These are phyloP conservation scores for Amoeboaphelidium protococcarum DNA, from an alignment of 371 early-diverging fungal genomes.

Conservation along the genomic window DNA sequence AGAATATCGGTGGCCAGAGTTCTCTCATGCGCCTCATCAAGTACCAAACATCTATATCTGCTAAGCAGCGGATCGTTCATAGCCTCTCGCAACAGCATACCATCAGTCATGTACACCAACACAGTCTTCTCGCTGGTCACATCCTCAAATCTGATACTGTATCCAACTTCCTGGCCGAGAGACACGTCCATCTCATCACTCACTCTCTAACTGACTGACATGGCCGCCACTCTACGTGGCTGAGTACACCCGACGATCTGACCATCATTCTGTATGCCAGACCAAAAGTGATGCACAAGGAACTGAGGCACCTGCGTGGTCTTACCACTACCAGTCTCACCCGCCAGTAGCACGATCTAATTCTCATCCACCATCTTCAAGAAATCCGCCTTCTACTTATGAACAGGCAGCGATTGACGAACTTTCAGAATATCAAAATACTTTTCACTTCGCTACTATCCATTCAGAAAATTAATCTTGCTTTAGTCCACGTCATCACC, in stretches of 20 bases:
- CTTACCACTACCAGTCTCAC: conserved; percentile 23
- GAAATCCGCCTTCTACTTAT: conserved; percentile 60
- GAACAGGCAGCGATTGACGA: conserved; percentile 60
- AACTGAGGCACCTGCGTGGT: conserved; percentile 96
- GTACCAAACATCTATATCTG: conserved; percentile 67
- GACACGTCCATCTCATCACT: conserved; percentile 44
- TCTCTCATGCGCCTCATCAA: conserved; percentile 98
- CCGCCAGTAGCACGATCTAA: conserved; percentile 67
- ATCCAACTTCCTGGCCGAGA: conserved; percentile 60
- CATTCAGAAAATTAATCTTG: not conserved
- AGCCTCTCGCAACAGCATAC: conserved; percentile 91
- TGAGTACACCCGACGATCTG: conserved; percentile 87
- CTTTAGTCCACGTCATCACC: no score
- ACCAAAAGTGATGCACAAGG: conserved; percentile 47
- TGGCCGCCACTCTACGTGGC: conserved; percentile 82
- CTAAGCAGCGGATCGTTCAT: conserved; percentile 68
- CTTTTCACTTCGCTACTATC: conserved; percentile 10
- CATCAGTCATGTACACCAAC: conserved; percentile 93
- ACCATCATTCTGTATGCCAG: no score
- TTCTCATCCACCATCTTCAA: conserved; percentile 51
- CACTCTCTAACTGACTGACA: conserved; percentile 69
- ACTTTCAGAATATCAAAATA: conserved; percentile 56
- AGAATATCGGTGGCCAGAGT: conserved; percentile 65
- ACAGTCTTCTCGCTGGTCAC: conserved; percentile 47
- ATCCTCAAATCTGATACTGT: conserved; percentile 92